A percentile compares a stretch with the other conserved stretches of the same genome.
Evolutionary conservation across 2,329 filamentous ascomycete genomes (phyloP).

Genomic region (Grosmannia huntii): DNA sequence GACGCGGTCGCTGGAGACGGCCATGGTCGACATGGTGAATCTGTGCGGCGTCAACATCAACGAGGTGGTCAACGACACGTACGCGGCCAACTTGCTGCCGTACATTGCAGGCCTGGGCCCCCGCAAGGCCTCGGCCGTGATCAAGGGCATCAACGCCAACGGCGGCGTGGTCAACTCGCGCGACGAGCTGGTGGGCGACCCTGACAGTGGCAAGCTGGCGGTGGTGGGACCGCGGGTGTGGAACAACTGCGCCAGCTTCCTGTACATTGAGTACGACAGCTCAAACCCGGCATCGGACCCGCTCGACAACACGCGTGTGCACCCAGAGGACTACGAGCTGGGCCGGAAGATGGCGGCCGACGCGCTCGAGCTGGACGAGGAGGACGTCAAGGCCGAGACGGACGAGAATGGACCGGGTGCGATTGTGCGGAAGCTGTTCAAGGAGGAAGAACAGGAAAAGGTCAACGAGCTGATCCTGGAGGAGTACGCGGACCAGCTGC

Average conservation of each 20-base stretch:
- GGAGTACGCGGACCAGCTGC: conserved; percentile 91
- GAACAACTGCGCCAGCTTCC: conserved; percentile 93
- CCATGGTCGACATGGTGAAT: conserved; percentile 97
- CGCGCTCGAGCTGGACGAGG: conserved; percentile 89
- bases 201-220: conserved; percentile 61
- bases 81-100: conserved; percentile 76
- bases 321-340: conserved; percentile 96
- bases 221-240: conserved; percentile 85
- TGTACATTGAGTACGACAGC: conserved; percentile 81
- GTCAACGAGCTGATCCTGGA: conserved; percentile 94
- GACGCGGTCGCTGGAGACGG: conserved; percentile 76
- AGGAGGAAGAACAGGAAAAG: conserved; percentile 84
- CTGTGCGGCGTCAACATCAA: conserved; percentile 92
- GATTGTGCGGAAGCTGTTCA: conserved; percentile 88
- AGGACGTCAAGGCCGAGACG: conserved; percentile 90
- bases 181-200: conserved; percentile 79
- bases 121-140: conserved; percentile 71
- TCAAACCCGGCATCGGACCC: conserved; percentile 75
- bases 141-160: conserved; percentile 87
- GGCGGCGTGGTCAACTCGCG: conserved; percentile 75
- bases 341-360: conserved; percentile 98
- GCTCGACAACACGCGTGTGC: conserved; percentile 90
- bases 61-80: conserved; percentile 69
- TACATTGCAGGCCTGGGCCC: conserved; percentile 87
- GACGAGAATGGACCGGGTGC: conserved; percentile 83